Evolutionary conservation across 2,329 filamentous ascomycete genomes (phyloP), one percentile per base, ranked within the genome.

Genomic region (Zymoseptoria crescenta): DNA sequence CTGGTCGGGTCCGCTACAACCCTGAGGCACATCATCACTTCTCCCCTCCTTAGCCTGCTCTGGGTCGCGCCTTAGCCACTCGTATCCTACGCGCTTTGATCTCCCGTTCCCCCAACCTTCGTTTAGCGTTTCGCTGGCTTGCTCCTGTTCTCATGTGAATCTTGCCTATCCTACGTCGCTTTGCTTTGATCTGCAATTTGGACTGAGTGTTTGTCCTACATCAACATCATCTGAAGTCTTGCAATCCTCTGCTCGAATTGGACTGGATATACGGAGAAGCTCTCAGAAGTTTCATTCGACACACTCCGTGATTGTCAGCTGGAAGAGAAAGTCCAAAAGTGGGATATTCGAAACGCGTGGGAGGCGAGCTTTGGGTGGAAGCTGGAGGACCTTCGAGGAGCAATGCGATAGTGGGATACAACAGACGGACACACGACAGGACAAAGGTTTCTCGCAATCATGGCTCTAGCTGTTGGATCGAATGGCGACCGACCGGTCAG

Each of bases 401-500:
- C 35, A 45, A 45, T 45, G 35, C 35, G 35, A 45, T 45, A 45
- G 35, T 45, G 20, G 29, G 21, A 21, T n/a, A 52, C 28, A 30
- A 35, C 20, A 10, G 20, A 35, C 24, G 21, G 8, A 13, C 21
- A 48, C 8, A 35, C 19, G 9, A 57, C 19, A 24, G 55, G 45
- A 16, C 16, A 30, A 5, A 16, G 35, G 10, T 16, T 16, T 45
- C 13, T 45, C 35, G 35, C 21, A 45, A 59, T 19, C 51, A 72
- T 72, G 69, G 64, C 69, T 56, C 60, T 70, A 55, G 68, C 67
- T 54, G 65, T 67, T 49, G 59, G 68, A n/a, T 58, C 68, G 50
- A 60, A 61, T 29, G 65, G 71, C 58, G 79, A 79, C 67, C 80
- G 85, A 70, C 81, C 85, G 73, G 87, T 84, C 73, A 81, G 83